A percentile compares a stretch with the other conserved stretches of the same genome.
These are phyloP conservation scores for Leishmania braziliensis DNA, from an alignment of 208 protist species.

Conservation along the genomic window DNA sequence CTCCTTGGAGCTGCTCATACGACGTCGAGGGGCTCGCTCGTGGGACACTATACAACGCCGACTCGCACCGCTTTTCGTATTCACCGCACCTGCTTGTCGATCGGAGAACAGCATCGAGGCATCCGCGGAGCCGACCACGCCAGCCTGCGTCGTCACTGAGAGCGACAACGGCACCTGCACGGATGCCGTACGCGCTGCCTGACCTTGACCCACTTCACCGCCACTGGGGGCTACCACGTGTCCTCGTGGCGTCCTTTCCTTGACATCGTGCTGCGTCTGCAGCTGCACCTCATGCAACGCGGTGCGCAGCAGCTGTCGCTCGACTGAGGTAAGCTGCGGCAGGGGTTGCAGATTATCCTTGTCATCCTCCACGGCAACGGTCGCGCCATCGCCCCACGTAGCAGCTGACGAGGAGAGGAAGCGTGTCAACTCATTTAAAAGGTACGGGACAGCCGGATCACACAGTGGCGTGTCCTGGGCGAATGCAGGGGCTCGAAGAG, in stretches of 20 bases:
- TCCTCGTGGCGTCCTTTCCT: background rate
- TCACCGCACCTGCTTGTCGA: background rate
- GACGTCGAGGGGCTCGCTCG: background rate
- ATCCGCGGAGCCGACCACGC: background rate
- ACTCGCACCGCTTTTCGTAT: background rate
- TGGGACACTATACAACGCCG: background rate
- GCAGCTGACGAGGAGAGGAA: conserved; percentile 13
- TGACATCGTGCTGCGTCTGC: background rate
- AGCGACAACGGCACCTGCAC: background rate
- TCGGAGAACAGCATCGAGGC: background rate
- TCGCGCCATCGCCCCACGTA: background rate
- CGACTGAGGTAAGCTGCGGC: conserved; percentile 23
- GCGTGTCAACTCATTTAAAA: conserved; percentile 18
- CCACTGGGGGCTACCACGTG: background rate
- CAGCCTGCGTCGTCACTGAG: background rate
- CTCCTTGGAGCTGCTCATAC: background rate
- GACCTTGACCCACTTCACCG: background rate
- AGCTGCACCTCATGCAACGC: conserved; percentile 21
- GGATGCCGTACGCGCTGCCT: background rate
- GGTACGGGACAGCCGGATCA: conserved; percentile 8
- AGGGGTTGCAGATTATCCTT: background rate
- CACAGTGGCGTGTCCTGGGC: background rate
- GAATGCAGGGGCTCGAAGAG: background rate
- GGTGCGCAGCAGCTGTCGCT: conserved; percentile 39
- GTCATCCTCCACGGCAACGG: background rate